phyloP scores from a whole-genome alignment of 139 green algal species.

The Volvox reticuliferus region DNA sequence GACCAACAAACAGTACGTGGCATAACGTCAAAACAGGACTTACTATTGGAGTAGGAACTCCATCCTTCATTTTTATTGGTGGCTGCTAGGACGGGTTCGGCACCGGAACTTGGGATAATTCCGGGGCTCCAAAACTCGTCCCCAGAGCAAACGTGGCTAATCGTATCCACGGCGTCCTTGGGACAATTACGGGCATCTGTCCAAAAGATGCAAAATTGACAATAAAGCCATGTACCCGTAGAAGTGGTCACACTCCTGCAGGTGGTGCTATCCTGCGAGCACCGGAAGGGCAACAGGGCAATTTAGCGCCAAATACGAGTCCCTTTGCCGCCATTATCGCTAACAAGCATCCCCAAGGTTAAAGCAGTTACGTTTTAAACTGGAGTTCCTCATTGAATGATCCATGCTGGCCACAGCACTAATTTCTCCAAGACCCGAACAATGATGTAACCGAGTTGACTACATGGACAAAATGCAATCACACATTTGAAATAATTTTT shows the following conservation, averaged over 20 bases:
- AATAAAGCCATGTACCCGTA: background rate
- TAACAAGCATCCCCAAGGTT: background rate
- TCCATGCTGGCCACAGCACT: background rate
- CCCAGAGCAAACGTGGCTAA: slow-evolving; percentile 15
- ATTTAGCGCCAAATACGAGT: background rate
- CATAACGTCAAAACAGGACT: background rate
- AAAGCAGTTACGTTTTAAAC: too few species aligned
- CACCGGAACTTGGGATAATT: background rate
- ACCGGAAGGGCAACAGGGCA: background rate
- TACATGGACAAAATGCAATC: too few species aligned
- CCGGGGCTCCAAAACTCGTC: slow-evolving; percentile 18
- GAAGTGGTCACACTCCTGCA: background rate
- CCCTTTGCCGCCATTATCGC: background rate
- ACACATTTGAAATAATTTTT: too few species aligned
- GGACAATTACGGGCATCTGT: slow-evolving; percentile 17
- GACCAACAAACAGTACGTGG: too few species aligned
- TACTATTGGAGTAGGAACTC: background rate
- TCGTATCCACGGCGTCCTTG: slow-evolving; percentile 5
- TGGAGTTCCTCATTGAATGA: background rate
- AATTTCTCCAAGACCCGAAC: too few species aligned
- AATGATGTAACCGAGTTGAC: too few species aligned
- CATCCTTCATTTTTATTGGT: background rate
- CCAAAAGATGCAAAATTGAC: slow-evolving; percentile 29
- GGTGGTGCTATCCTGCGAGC: slow-evolving; percentile 4
- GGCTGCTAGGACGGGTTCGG: background rate